Base-by-base conservation (phyloP, 495 filamentous ascomycete species). In the Annulohypoxylon nitens region DNA sequence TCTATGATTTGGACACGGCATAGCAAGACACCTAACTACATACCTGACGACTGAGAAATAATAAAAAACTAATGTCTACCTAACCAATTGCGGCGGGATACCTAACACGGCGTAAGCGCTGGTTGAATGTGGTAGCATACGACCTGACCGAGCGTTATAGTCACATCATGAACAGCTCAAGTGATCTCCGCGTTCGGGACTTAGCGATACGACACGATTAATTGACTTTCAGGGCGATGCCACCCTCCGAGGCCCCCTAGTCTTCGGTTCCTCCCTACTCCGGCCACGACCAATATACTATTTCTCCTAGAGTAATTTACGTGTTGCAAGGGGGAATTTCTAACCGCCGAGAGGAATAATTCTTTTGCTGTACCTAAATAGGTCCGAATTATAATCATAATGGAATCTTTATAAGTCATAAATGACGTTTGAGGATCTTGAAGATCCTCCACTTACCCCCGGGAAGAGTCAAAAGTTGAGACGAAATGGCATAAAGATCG, bases 111-210 rank as follows among this genome's bases (percentile, higher is more conserved):
- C 55, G 37, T 59, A 36, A 37, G 58, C 61, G 58, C 39, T 64
- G 41, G 34, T 53, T 12, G 36, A 59, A 43, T 47, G 54, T 69
- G 26, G 37, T 48, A 67, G 25, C n/a, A 51, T 61, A 59, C 64
- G 61, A 63, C 71, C 60, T 61, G 55, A 73, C 64, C 14, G 58
- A 67, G 36, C 43, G 63, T 41, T 34, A 25, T n/a, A n/a, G 72
- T 75, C 60, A 69, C 72, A 75, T 71, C 47, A 75, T 67, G 63
- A 64, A 75, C 59, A 75, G 72, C 67, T 75, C 67, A 75, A 75
- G 72, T 75, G 72, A 75, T 75, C 67, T 75, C 72, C 72, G 72
- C 72, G 61, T 62, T 75, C 72, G 72, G 72, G 72, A 75, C 72
- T 71, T 75, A 68, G 72, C 59, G 63, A 75, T 75, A 47, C 63